Conservation (phyloP, 306 rosid species). For the Sophora flavescens region DNA sequence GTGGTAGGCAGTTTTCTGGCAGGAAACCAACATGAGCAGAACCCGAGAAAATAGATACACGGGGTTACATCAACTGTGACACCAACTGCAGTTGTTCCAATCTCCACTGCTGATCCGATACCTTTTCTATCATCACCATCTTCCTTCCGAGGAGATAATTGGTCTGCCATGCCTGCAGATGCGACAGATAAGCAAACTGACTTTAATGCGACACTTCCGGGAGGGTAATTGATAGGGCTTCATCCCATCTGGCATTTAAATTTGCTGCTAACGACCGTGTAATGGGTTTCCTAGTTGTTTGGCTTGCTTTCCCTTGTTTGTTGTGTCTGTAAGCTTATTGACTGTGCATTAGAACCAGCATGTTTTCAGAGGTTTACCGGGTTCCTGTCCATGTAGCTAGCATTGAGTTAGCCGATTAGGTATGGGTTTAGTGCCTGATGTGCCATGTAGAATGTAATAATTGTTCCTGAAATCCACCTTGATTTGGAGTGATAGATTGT, state of each 20-base stretch:
- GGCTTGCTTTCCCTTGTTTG: constrained; percentile 45
- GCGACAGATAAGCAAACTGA: constrained; percentile 69
- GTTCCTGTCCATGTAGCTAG: constrained; percentile 56
- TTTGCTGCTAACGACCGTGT: constrained; percentile 53
- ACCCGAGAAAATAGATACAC: constrained; percentile 77
- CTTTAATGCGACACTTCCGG: constrained; percentile 73
- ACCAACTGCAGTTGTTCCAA: constrained; percentile 68
- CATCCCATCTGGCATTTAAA: constrained; percentile 28
- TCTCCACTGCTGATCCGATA: constrained; percentile 71
- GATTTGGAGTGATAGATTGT: constrained; percentile 55
- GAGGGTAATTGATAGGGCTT: constrained; percentile 51
- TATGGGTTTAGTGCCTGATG: constrained; percentile 48
- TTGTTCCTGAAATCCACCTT: constrained; percentile 48
- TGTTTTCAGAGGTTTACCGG: constrained; percentile 43
- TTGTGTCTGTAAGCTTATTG: constrained; percentile 56
- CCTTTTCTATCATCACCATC: constrained; percentile 57
- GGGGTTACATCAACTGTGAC: constrained; percentile 55
- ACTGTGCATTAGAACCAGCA: constrained; percentile 42
- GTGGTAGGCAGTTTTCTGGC: constrained; percentile 95
- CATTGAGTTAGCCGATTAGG: constrained; percentile 55
- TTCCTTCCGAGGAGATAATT: constrained; percentile 71
- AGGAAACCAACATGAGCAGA: constrained; percentile 91
- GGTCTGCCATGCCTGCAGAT: constrained; percentile 75
- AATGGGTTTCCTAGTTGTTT: constrained; percentile 49
- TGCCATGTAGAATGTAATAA: constrained; percentile 60